phyloP scores from a whole-genome alignment of 1,284 basidiomycete genomes.

The Puccinia novopanici region DNA sequence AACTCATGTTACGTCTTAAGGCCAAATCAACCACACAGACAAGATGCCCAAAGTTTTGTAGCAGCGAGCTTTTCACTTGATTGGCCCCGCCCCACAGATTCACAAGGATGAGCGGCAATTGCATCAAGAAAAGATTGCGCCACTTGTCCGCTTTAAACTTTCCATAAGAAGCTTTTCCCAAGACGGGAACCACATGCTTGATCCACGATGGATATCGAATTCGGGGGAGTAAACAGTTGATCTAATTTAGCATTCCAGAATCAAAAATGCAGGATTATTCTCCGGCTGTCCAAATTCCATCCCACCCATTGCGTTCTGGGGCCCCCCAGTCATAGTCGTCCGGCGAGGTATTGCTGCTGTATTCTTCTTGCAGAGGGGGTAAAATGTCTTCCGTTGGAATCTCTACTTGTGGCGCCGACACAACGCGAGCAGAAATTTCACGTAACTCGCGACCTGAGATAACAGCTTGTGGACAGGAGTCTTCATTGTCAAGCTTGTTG shows the following conservation, averaged over 20 bases:
- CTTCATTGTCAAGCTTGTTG: not conserved
- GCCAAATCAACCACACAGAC: conserved; percentile 25
- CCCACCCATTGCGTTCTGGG: not conserved
- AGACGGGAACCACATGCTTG: conserved; percentile 6
- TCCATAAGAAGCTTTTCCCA: conserved; percentile 43
- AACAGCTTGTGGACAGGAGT: not conserved
- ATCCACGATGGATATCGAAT: conserved; percentile 32
- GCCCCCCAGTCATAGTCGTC: not conserved
- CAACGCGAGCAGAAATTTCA: too few species aligned
- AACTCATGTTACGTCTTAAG: not conserved
- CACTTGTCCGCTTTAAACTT: conserved; percentile 52
- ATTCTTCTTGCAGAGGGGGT: not conserved
- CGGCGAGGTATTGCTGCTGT: not conserved
- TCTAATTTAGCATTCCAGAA: not conserved
- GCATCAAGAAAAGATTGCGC: conserved; percentile 23
- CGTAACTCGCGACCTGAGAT: not conserved
- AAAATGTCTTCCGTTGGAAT: too few species aligned
- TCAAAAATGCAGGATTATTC: not conserved
- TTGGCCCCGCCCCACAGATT: not conserved
- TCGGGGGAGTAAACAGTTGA: conserved; percentile 14
- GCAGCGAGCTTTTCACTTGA: not conserved
- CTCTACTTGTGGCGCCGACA: too few species aligned
- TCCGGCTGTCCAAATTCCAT: not conserved
- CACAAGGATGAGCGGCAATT: conserved; percentile 22
- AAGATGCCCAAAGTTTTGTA: conserved; percentile 35